Conservation (phyloP, 257 asterid species). For the Verbena officinalis region DNA sequence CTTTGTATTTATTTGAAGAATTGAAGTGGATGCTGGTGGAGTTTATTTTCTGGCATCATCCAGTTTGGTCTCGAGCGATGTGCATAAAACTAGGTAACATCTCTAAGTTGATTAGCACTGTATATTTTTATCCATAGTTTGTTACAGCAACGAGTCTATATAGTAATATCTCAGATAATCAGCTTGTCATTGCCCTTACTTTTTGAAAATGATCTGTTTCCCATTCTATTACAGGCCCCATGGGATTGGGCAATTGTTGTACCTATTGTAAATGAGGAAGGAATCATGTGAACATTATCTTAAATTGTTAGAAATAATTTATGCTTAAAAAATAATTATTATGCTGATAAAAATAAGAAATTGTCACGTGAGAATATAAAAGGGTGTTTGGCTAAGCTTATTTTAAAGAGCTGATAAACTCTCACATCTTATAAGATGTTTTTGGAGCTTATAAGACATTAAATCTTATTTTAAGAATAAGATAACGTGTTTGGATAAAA, state of each 20-base stretch:
- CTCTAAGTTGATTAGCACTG: background rate
- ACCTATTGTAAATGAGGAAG: background rate
- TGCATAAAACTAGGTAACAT: background rate
- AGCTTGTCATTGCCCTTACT: no score
- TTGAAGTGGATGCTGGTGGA: slow-evolving; percentile 1
- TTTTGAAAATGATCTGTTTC: background rate
- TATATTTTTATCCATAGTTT: background rate
- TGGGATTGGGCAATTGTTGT: background rate
- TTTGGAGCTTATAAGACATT: no score
- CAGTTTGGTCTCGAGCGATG: background rate
- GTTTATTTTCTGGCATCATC: background rate
- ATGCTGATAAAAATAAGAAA: no score
- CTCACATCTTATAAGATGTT: no score
- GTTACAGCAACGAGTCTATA: slow-evolving; percentile 16
- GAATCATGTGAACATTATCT: background rate
- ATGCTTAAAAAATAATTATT: no score
- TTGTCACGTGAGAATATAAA: no score
- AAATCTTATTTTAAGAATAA: no score
- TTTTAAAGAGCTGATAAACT: no score
- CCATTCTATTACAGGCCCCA: background rate
- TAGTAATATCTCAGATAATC: slow-evolving; percentile 5
- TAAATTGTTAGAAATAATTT: background rate
- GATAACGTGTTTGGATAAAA: no score
- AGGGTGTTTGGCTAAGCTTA: no score
- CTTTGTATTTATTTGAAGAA: background rate